phyloP scores from a whole-genome alignment of 2,329 filamentous ascomycete species.

The Elsinoe australis region DNA sequence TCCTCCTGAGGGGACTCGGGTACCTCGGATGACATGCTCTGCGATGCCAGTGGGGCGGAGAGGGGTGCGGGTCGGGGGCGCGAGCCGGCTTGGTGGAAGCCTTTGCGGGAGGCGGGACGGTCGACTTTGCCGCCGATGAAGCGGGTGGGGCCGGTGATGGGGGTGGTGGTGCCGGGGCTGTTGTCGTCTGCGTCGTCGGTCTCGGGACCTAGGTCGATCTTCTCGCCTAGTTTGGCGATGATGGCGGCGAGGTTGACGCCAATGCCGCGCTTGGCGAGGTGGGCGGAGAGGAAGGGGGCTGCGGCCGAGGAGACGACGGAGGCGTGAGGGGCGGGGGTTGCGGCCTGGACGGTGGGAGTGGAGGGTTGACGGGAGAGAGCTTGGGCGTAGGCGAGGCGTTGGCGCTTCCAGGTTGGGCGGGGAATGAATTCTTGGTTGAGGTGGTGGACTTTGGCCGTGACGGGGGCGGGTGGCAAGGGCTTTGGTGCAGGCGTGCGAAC shows the following conservation, averaged over 20 bases:
- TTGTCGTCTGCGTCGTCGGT: slow-evolving; percentile 18
- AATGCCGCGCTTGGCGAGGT: slow-evolving; percentile 36
- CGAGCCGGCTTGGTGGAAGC: slow-evolving; percentile 23
- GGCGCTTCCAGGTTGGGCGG: slow-evolving; percentile 20
- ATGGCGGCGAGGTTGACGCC: slow-evolving; percentile 33
- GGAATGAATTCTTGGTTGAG: slow-evolving; percentile 19
- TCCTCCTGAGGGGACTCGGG: slow-evolving; percentile 30
- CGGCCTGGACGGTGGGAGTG: background rate
- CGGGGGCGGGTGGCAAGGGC: slow-evolving; percentile 1
- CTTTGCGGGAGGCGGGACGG: slow-evolving; percentile 27
- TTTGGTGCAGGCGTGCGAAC: slow-evolving; percentile 17
- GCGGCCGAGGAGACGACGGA: slow-evolving; percentile 15
- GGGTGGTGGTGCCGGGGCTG: slow-evolving; percentile 1
- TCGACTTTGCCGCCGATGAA: slow-evolving; percentile 19
- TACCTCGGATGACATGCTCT: slow-evolving; percentile 20
- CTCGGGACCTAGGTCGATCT: slow-evolving; percentile 29
- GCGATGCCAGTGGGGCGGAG: slow-evolving; percentile 19
- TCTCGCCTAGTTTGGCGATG: slow-evolving; percentile 27
- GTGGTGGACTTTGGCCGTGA: slow-evolving; percentile 17
- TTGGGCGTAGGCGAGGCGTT: slow-evolving; percentile 16
- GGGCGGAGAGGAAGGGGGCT: slow-evolving; percentile 37
- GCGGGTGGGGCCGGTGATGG: slow-evolving; percentile 20
- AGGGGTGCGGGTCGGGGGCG: slow-evolving; percentile 30
- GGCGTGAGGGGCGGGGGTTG: background rate
- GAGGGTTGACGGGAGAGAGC: background rate